Evolutionary conservation across 208 protist species (phyloP).

Genomic region (Balamuthia mandrillaris): DNA sequence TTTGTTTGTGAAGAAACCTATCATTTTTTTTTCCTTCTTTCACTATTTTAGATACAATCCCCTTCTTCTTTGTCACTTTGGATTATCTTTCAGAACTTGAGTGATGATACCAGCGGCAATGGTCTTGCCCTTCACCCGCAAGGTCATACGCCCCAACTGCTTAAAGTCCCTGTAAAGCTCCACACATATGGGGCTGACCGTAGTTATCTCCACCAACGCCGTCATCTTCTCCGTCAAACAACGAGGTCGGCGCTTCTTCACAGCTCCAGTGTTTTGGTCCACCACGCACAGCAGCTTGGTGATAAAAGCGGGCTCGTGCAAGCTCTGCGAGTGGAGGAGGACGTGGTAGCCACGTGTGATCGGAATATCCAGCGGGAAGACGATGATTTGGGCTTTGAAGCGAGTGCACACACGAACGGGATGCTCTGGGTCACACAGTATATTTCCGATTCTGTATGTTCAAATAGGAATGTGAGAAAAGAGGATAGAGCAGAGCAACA

Average conservation of each 20-base stretch:
- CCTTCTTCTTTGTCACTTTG: no score
- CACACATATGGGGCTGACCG: constrained; percentile 44
- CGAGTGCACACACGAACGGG: constrained; percentile 27
- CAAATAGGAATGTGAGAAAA: no score
- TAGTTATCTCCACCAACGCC: constrained; percentile 24
- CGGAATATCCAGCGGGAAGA: constrained; percentile 33
- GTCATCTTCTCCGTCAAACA: constrained; percentile 27
- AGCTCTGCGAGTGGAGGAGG: constrained; percentile 46
- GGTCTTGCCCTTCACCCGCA: constrained; percentile 35
- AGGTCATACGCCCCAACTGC: constrained; percentile 59
- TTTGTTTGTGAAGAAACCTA: no score
- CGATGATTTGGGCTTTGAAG: constrained; percentile 58
- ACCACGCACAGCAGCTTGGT: constrained; percentile 38
- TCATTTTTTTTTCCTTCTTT: no score
- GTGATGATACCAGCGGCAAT: constrained; percentile 15
- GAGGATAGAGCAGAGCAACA: no score
- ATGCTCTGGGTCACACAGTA: constrained; percentile 58
- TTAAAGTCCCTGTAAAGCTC: constrained; percentile 51
- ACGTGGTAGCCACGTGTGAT: constrained; percentile 41
- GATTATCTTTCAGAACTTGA: neutral
- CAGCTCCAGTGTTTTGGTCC: constrained; percentile 38
- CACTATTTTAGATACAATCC: constrained; percentile 53
- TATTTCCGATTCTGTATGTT: constrained; percentile 34
- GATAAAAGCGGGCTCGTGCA: constrained; percentile 44
- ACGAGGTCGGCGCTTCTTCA: constrained; percentile 56